Base-by-base conservation (phyloP, 2,329 filamentous ascomycete species). In the Aspergillus niger region DNA sequence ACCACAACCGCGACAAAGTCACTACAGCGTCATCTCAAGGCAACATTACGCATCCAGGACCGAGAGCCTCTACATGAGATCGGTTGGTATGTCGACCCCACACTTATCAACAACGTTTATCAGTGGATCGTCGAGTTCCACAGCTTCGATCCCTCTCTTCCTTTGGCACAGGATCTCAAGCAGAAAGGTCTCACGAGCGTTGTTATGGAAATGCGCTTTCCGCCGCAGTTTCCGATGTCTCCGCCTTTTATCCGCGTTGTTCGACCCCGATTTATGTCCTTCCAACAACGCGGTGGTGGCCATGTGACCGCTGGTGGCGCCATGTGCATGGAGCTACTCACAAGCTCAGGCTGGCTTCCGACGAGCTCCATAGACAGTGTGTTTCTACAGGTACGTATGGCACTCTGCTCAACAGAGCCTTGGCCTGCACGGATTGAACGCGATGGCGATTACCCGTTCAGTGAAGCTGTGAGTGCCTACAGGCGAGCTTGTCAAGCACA, bases 121-220 rank as follows among this genome's bases (percentile, higher is more conserved):
- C 92, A 96, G 70, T 96, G 92, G 92, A 92, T 96, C 60, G 87
- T 96, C 5, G 91, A 97, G 73, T 80, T 97, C 1, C 93, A 97
- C 73, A 91, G 89, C 47, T 96, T 97, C 69, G 89, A 92, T 24
- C 65, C 78, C 0, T 73, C 78, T 1, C 81, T 95, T 0, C 91
- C 90, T 0, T 80, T 97, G 1, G 88, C 90, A 0, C 72, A 83
- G 56, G 92, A 97, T 70, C 91, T 97, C 86, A 86, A 88, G 72
- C 68, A 72, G 2, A 81, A 79, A 1, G 81, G 80, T 0, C 67
- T 89, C 59, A 84, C 81, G 22, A 92, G 90, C 70, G 80, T 97
- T 41, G 87, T 96, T 0, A 76, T 96, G 10, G 93, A 97, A 75
- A 79, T 97, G 44, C 90, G 91, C 2, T 97, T 96, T 69, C 87